Evolutionary conservation across 805 yeast species (phyloP).

Genomic region (Candida gorgasii): DNA sequence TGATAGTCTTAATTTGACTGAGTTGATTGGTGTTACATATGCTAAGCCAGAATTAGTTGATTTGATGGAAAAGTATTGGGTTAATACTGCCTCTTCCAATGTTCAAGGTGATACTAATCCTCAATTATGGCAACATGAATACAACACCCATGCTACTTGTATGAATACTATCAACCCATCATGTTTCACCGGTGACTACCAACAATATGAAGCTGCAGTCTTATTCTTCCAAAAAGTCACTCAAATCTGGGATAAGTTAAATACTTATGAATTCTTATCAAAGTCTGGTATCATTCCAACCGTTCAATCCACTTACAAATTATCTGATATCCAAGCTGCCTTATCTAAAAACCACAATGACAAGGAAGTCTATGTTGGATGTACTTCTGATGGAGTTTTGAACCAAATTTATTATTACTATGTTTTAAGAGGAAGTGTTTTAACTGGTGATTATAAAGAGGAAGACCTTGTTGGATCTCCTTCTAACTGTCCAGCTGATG

Average conservation of each 20-base stretch:
- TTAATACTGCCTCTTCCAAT: conserved; percentile 52
- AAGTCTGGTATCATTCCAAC: conserved; percentile 74
- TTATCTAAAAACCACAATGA: conserved; percentile 51
- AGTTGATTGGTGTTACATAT: conserved; percentile 32
- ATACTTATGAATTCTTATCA: conserved; percentile 68
- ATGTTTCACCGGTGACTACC: conserved; percentile 53
- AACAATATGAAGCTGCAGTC: conserved; percentile 29
- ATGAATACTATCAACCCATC: conserved; percentile 72
- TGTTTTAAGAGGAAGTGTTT: conserved; percentile 69
- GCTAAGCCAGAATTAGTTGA: conserved; percentile 53
- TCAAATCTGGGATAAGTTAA: conserved; percentile 26
- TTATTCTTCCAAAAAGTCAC: conserved; percentile 30
- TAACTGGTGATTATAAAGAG: conserved; percentile 59
- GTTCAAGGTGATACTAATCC: conserved; percentile 56
- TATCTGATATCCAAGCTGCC: conserved; percentile 54
- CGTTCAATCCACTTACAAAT: conserved; percentile 53
- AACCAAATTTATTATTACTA: conserved; percentile 82
- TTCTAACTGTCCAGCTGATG: conserved; percentile 61
- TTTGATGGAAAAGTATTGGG: conserved; percentile 65
- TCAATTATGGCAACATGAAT: conserved; percentile 83
- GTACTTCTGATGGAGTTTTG: conserved; percentile 48
- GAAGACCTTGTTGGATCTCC: conserved; percentile 58
- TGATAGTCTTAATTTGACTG: conserved; percentile 35
- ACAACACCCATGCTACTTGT: conserved; percentile 93
- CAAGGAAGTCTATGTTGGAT: conserved; percentile 58